Conservation (phyloP, 2,329 filamentous ascomycete genomes). For the Cucurbitaria berberidis region DNA sequence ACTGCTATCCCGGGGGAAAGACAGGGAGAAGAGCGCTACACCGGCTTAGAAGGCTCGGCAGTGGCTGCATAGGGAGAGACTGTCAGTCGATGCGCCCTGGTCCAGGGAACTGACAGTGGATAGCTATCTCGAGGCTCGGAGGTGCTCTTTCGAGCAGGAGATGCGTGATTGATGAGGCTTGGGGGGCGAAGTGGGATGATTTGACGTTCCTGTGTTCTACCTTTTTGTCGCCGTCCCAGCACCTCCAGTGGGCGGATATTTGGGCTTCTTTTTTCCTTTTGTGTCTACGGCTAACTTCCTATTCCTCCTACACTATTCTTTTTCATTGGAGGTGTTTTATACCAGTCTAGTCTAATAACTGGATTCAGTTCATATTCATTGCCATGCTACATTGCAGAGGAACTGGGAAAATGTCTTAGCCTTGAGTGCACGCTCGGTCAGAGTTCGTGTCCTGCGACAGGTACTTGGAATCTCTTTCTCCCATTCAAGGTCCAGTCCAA, state of each 20-base stretch:
- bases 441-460: conserved; percentile 5
- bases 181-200: too few species aligned
- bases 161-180: too few species aligned
- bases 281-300: neutral
- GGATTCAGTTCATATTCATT: too few species aligned
- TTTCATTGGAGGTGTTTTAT: conserved; percentile 1
- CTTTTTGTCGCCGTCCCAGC: too few species aligned
- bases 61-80: neutral
- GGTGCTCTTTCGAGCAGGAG: too few species aligned
- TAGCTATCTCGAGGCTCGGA: too few species aligned
- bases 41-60: conserved; percentile 21
- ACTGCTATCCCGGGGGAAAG: conserved; percentile 50
- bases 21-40: conserved; percentile 22
- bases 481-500: conserved; percentile 32
- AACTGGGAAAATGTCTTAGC: too few species aligned
- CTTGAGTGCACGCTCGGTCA: too few species aligned
- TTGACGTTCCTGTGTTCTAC: neutral
- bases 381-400: too few species aligned
- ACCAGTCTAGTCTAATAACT: neutral
- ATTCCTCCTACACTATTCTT: neutral
- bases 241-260: too few species aligned
- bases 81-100: neutral
- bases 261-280: too few species aligned
- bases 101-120: too few species aligned
- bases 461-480: conserved; percentile 34